phyloP scores from a whole-genome alignment of 352 stramenopile genomes.

The Pythium diclinum region DNA sequence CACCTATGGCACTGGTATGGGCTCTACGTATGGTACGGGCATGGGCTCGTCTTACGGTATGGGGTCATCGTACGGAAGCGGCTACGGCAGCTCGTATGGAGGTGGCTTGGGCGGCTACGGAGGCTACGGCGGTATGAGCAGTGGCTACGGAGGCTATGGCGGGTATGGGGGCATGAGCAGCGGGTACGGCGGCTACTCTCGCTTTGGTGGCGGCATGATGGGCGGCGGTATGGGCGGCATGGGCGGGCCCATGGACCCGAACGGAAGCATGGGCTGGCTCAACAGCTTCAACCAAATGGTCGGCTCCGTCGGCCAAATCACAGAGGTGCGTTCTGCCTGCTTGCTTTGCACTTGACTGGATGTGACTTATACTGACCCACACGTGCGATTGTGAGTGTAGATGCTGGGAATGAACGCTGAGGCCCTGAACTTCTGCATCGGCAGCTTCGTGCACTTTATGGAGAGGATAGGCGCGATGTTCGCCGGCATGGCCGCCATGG shows the following conservation, averaged over 20 bases:
- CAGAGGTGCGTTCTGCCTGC: conserved; percentile 24
- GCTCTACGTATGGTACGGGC: conserved; percentile 15
- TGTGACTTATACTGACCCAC: neutral
- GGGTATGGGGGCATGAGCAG: conserved; percentile 18
- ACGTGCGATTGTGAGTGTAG: conserved; percentile 9
- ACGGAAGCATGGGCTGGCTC: conserved; percentile 33
- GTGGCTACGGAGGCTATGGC: conserved; percentile 25
- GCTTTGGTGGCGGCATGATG: conserved; percentile 29
- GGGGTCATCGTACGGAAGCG: conserved; percentile 8
- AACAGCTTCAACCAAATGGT: conserved; percentile 39
- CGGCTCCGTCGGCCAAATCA: conserved; percentile 39
- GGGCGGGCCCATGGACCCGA: conserved; percentile 36
- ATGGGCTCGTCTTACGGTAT: conserved; percentile 9
- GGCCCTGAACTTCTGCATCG: conserved; percentile 39
- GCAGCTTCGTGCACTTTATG: conserved; percentile 82
- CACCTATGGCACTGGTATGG: conserved; percentile 5
- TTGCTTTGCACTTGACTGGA: neutral
- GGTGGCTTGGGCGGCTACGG: conserved; percentile 16
- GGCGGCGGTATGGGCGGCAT: conserved; percentile 24
- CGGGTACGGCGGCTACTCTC: conserved; percentile 23
- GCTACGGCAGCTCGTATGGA: conserved; percentile 21
- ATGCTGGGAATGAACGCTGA: conserved; percentile 44
- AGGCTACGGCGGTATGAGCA: conserved; percentile 22
- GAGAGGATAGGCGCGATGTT: conserved; percentile 80
- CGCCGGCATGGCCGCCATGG: conserved; percentile 59